Evolutionary conservation across 192 early-diverging fungal genomes (phyloP).

Genomic region (Rhizophagus prolifer): DNA sequence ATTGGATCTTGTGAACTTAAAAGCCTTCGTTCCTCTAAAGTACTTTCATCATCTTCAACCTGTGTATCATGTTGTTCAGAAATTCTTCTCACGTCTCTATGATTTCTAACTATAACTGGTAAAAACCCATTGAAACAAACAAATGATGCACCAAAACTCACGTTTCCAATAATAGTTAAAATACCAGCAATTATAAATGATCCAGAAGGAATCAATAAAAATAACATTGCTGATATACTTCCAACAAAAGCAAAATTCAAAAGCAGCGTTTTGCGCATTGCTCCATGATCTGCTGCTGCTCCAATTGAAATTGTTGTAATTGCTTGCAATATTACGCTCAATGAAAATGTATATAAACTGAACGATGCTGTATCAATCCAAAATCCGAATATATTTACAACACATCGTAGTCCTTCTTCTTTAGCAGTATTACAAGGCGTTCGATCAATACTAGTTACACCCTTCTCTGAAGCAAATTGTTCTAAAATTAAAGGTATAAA

Average conservation of each 20-base stretch:
- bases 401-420: conserved; percentile 31
- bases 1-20: not conserved
- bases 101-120: conserved; percentile 45
- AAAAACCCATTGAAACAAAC: conserved; percentile 57
- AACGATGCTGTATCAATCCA: conserved; percentile 45
- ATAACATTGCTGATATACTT: conserved; percentile 44
- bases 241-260: conserved; percentile 43
- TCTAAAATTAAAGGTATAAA: conserved; percentile 45
- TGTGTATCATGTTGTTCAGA: not conserved
- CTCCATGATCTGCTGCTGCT: conserved; percentile 39
- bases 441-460: conserved; percentile 34
- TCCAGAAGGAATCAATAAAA: conserved; percentile 33
- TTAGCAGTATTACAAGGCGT: conserved; percentile 19
- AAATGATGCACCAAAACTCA: conserved; percentile 47
- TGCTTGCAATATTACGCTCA: conserved; percentile 43
- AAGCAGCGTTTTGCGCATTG: conserved; percentile 45
- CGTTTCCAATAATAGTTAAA: conserved; percentile 44
- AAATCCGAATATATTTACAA: conserved; percentile 37
- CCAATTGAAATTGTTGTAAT: conserved; percentile 43
- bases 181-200: conserved; percentile 36
- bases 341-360: conserved; percentile 42
- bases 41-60: not conserved
- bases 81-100: conserved; percentile 28
- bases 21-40: not conserved
- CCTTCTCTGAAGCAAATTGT: conserved; percentile 36